phyloP scores from a whole-genome alignment of 345 rosid genomes.

The Rhizophora apiculata region DNA sequence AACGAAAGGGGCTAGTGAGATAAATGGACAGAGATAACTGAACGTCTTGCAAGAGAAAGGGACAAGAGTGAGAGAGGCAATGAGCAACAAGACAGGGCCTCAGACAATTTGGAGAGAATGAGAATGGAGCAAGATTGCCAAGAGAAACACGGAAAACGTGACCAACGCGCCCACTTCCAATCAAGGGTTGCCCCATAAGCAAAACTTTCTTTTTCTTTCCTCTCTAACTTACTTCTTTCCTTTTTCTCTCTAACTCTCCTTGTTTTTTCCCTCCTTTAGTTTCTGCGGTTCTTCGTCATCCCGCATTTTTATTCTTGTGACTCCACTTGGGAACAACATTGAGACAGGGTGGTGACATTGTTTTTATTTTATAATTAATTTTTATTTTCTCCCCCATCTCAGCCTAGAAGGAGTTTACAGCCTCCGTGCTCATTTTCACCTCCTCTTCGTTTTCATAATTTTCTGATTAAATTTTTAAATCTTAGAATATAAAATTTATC shows the following conservation, averaged over 20 bases:
- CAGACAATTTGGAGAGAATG: background rate
- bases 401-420: too few species aligned
- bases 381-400: too few species aligned
- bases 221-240: background rate
- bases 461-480: too few species aligned
- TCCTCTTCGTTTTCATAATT: too few species aligned
- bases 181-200: background rate
- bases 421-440: too few species aligned
- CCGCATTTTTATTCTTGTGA: conserved; percentile 13
- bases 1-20: background rate
- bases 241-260: background rate
- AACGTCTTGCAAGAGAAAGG: background rate
- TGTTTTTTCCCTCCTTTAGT: background rate
- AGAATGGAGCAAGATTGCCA: background rate
- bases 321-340: too few species aligned
- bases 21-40: background rate
- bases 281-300: conserved; percentile 18
- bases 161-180: background rate
- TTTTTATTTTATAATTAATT: background rate
- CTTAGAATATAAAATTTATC: too few species aligned
- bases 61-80: background rate
- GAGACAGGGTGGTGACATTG: too few species aligned
- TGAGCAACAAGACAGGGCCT: background rate
- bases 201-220: background rate
- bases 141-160: conserved; percentile 19